A percentile compares a stretch with the other conserved stretches of the same genome.
These are phyloP conservation scores for Cryptosporidium parvum DNA, from an alignment of 169 alveolate species.

Conservation along the genomic window DNA sequence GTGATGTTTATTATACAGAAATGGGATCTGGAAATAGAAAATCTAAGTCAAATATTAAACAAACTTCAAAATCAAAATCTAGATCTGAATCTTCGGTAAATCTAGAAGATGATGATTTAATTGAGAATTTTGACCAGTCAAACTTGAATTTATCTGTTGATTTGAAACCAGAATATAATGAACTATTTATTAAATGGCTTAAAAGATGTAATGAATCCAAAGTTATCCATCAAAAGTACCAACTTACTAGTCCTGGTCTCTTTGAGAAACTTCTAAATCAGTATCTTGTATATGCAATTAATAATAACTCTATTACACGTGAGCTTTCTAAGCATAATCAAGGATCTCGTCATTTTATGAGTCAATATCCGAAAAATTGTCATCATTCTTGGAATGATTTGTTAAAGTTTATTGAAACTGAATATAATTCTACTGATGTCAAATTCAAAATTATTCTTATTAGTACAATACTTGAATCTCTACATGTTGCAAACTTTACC, in stretches of 20 bases:
- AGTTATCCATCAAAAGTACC: conserved; percentile 17
- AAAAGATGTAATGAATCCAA: conserved; percentile 61
- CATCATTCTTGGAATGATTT: conserved; percentile 42
- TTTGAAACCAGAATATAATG: background rate
- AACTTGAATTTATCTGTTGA: background rate
- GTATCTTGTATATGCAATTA: conserved; percentile 21
- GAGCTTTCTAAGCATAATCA: background rate
- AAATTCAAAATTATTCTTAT: background rate
- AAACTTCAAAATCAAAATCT: background rate
- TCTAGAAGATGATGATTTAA: background rate
- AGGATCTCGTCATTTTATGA: background rate
- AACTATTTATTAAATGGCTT: conserved; percentile 48
- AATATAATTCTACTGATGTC: background rate
- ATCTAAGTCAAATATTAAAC: background rate
- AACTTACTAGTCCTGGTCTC: background rate
- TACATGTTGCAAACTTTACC: conserved; percentile 18
- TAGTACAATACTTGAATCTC: conserved; percentile 32
- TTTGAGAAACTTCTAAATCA: conserved; percentile 21
- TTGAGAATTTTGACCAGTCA: background rate
- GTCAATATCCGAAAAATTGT: conserved; percentile 33
- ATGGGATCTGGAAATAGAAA: background rate
- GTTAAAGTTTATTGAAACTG: conserved; percentile 18
- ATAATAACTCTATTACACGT: background rate
- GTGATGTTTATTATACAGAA: background rate
- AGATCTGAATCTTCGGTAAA: background rate